Evolutionary conservation across 2,329 filamentous ascomycete species (phyloP).

Genomic region (Podosphaera fusca): DNA sequence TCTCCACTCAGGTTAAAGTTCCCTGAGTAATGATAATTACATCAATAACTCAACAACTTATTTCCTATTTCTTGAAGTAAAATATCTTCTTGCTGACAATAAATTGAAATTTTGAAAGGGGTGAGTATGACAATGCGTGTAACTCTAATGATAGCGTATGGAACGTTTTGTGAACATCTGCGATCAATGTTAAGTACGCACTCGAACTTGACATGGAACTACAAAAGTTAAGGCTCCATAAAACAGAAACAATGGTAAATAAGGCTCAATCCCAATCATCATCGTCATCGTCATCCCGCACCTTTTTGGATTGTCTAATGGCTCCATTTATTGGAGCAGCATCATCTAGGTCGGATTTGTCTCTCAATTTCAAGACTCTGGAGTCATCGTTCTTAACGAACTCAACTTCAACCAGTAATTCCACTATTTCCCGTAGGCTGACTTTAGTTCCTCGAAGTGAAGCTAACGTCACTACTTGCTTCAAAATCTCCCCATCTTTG

Average conservation of each 20-base stretch:
- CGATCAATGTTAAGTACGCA: too few relatives aligned
- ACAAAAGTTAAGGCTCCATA: too few relatives aligned
- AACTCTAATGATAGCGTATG: too few relatives aligned
- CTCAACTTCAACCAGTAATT: constrained; percentile 58
- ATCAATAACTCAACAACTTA: too few relatives aligned
- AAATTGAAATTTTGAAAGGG: too few relatives aligned
- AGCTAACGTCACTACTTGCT: constrained; percentile 73
- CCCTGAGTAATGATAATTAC: too few relatives aligned
- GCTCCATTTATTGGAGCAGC: constrained; percentile 13
- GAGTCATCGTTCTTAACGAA: constrained; percentile 60
- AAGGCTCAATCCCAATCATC: constrained; percentile 27
- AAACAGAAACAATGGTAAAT: neutral
- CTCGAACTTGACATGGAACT: too few relatives aligned
- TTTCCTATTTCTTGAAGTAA: too few relatives aligned
- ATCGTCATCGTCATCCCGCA: constrained; percentile 15
- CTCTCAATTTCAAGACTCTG: constrained; percentile 28
- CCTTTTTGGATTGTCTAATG: constrained; percentile 11
- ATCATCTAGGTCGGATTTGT: constrained; percentile 14
- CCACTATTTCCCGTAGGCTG: constrained; percentile 53
- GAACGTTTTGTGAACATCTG: too few relatives aligned
- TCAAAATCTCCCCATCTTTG: constrained; percentile 74
- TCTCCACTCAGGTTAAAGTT: too few relatives aligned
- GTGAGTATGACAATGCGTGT: too few relatives aligned
- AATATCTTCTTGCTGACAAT: too few relatives aligned
- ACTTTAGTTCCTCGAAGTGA: constrained; percentile 53